A percentile compares a stretch with the other conserved stretches of the same genome.
Evolutionary conservation across 1,284 basidiomycete species (phyloP).

Genomic region (Trichosporon ovoides): DNA sequence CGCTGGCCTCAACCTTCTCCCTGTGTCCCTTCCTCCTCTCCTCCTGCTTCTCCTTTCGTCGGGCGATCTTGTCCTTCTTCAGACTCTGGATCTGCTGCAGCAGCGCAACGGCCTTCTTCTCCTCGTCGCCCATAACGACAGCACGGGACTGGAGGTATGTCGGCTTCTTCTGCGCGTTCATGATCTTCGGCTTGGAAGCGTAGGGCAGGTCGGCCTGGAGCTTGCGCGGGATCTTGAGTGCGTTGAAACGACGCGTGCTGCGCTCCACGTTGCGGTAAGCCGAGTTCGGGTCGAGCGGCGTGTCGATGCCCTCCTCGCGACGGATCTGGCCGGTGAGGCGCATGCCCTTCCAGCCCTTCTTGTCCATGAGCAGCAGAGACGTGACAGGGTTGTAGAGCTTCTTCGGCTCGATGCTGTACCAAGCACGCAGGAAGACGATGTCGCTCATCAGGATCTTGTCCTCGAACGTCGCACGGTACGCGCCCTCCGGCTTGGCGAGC

Average conservation of each 20-base stretch:
- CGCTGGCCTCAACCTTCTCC: conserved; percentile 63
- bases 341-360: conserved; percentile 82
- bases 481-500: conserved; percentile 85
- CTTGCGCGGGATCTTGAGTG: conserved; percentile 80
- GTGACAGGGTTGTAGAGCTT: conserved; percentile 97
- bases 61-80: conserved; percentile 74
- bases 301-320: conserved; percentile 73
- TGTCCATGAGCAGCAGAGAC: conserved; percentile 75
- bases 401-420: conserved; percentile 92
- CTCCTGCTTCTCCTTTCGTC: conserved; percentile 75
- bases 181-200: conserved; percentile 85
- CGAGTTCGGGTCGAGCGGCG: conserved; percentile 77
- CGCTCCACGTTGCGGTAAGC: conserved; percentile 78
- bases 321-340: conserved; percentile 90
- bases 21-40: conserved; percentile 46
- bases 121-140: conserved; percentile 89
- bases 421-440: conserved; percentile 90
- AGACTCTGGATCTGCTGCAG: conserved; percentile 92
- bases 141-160: conserved; percentile 90
- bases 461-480: conserved; percentile 94
- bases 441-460: conserved; percentile 97
- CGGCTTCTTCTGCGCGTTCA: conserved; percentile 64
- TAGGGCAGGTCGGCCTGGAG: conserved; percentile 85
- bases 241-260: conserved; percentile 78
- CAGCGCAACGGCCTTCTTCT: conserved; percentile 85